Conservation (phyloP, 352 stramenopile species). For the Phytophthora constricta region DNA sequence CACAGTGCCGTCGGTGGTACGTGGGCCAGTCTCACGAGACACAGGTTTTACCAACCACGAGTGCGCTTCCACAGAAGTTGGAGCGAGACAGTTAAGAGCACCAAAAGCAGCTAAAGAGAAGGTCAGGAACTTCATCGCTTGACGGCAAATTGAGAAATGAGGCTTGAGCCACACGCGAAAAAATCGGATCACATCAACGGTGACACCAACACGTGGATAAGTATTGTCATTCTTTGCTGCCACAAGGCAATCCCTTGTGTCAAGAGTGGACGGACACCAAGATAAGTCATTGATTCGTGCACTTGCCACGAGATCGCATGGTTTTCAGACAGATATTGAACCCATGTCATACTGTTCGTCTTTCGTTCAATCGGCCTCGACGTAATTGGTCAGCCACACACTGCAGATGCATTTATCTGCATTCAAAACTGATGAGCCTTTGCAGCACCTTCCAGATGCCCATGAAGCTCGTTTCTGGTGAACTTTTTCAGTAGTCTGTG, state of each 20-base stretch:
- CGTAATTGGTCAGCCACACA: background rate
- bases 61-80: conserved; percentile 34
- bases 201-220: too few species aligned
- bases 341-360: background rate
- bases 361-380: background rate
- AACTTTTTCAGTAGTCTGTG: conserved; percentile 10
- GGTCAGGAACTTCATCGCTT: conserved; percentile 30
- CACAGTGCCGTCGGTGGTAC: conserved; percentile 38
- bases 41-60: conserved; percentile 56
- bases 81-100: conserved; percentile 4
- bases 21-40: conserved; percentile 40
- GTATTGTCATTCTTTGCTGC: conserved; percentile 3
- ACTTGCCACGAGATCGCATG: conserved; percentile 13
- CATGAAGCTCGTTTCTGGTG: background rate
- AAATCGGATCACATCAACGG: background rate
- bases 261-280: conserved; percentile 15
- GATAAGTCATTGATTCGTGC: conserved; percentile 1
- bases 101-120: background rate
- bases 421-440: background rate
- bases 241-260: conserved; percentile 17
- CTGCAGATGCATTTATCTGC: background rate
- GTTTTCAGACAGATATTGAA: conserved; percentile 16
- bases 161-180: background rate
- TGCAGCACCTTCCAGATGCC: background rate
- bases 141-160: conserved; percentile 24